phyloP scores from a whole-genome alignment of 1,139 yeast genomes.

The Yarrowia galli region DNA sequence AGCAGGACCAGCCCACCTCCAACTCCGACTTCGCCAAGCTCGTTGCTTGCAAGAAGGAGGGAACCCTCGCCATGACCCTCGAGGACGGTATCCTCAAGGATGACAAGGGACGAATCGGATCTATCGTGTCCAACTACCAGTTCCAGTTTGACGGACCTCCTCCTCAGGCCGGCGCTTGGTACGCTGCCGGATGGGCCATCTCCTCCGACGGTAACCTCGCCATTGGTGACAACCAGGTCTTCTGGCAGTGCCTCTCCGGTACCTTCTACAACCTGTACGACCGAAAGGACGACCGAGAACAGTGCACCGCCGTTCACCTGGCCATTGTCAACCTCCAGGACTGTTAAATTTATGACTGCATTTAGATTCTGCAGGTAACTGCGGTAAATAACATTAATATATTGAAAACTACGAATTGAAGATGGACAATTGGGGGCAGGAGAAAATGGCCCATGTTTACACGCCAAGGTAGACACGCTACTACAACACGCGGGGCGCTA shows the following conservation, averaged over 20 bases:
- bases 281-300: conserved; percentile 68
- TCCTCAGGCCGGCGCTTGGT: conserved; percentile 88
- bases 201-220: conserved; percentile 68
- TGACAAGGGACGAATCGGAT: conserved; percentile 73
- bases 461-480: background rate
- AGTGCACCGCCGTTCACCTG: conserved; percentile 71
- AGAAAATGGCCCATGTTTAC: background rate
- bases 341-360: conserved; percentile 55
- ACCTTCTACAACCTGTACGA: conserved; percentile 78
- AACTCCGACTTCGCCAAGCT: conserved; percentile 32
- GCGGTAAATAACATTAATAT: conserved; percentile 23
- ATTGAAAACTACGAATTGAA: conserved; percentile 1
- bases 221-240: conserved; percentile 66
- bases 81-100: conserved; percentile 64
- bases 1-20: conserved; percentile 35
- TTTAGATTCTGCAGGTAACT: conserved; percentile 23
- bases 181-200: conserved; percentile 85
- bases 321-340: conserved; percentile 67
- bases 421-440: too few species aligned
- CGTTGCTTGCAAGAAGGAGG: conserved; percentile 35
- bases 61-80: conserved; percentile 54
- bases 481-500: background rate
- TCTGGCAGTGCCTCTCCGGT: conserved; percentile 84
- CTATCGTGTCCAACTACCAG: conserved; percentile 85
- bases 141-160: conserved; percentile 92